phyloP scores from a whole-genome alignment of 78 protist genomes.

The Polysphondylium violaceum region DNA sequence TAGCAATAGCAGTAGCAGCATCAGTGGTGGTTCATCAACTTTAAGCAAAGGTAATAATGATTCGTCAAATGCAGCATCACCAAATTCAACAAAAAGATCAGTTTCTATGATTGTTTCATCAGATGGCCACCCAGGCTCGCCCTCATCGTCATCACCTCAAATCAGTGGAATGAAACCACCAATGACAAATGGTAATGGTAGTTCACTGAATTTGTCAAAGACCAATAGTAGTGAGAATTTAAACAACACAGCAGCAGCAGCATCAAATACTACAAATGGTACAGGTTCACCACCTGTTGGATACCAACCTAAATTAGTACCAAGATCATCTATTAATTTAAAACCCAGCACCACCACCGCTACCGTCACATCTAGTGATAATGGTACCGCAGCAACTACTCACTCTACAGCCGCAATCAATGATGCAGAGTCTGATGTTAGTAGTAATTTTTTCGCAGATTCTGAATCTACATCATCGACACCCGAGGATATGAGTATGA shows the following conservation, averaged over 20 bases:
- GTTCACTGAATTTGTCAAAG: not conserved
- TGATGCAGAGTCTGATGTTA: conserved; percentile 7
- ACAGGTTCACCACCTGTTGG: not conserved
- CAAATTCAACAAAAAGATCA: conserved; percentile 43
- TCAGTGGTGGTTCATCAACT: conserved; percentile 18
- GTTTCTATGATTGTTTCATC: conserved; percentile 23
- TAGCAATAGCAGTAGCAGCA: conserved; percentile 11
- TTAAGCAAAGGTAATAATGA: not conserved
- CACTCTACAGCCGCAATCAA: conserved; percentile 1
- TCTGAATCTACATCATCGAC: not conserved
- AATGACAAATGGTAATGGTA: too few species aligned
- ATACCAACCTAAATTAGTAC: conserved; percentile 24
- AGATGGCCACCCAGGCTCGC: not conserved
- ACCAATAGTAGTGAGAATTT: not conserved
- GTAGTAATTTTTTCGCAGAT: not conserved
- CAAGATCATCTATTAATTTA: conserved; percentile 23
- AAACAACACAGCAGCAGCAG: not conserved
- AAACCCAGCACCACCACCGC: not conserved
- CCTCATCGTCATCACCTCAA: not conserved
- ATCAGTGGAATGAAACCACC: not conserved
- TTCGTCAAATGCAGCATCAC: not conserved
- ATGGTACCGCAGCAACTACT: not conserved
- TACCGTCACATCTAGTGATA: not conserved
- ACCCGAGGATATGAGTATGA: not conserved
- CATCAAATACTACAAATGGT: not conserved